These are phyloP conservation scores for Martensiomyces pterosporus DNA, from an alignment of 192 early-diverging fungal genomes.

Conservation along the genomic window DNA sequence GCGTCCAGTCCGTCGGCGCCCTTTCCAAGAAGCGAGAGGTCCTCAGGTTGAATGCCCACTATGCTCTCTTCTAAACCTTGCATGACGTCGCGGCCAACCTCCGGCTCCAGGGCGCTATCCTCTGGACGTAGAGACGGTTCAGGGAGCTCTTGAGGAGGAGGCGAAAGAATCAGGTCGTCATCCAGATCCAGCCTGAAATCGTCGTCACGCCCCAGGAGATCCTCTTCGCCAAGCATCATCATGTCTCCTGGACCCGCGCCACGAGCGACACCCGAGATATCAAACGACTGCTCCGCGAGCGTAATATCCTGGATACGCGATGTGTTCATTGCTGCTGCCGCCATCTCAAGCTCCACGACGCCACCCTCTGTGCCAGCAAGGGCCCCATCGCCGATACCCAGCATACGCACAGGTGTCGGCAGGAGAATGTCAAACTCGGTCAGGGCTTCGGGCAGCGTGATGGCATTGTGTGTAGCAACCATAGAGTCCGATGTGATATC, in stretches of 20 bases:
- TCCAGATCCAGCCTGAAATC: constrained; percentile 53
- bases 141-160: constrained; percentile 22
- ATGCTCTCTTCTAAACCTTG: constrained; percentile 41
- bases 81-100: constrained; percentile 57
- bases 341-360: constrained; percentile 22
- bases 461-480: constrained; percentile 69
- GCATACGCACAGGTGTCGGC: constrained; percentile 59
- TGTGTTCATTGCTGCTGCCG: constrained; percentile 41
- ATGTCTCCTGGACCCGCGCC: constrained; percentile 19
- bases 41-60: constrained; percentile 24
- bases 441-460: constrained; percentile 82
- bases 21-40: constrained; percentile 36
- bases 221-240: constrained; percentile 44
- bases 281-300: constrained; percentile 54
- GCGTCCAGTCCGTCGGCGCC: constrained; percentile 5
- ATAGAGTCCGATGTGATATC: constrained; percentile 76
- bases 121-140: constrained; percentile 17
- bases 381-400: constrained; percentile 1
- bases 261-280: constrained; percentile 48
- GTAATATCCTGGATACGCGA: constrained; percentile 73
- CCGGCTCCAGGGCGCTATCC: constrained; percentile 51
- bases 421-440: constrained; percentile 91
- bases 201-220: constrained; percentile 53
- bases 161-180: constrained; percentile 43
- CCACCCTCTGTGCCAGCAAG: no score